Conservation (phyloP, 306 rosid species). For the Castanopsis chinensis region DNA sequence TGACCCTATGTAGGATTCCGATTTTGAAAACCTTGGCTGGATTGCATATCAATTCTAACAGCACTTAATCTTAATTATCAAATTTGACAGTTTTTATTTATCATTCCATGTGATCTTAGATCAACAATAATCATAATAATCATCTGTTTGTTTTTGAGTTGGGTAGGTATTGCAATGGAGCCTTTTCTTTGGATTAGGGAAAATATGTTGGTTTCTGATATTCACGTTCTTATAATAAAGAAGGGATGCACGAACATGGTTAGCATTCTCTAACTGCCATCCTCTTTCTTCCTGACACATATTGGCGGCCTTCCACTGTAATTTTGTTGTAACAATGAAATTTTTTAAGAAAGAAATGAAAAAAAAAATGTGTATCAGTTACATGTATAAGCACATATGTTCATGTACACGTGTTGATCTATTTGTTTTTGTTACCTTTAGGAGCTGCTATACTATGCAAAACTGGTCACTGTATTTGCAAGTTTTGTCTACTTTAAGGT, state of each 20-base stretch:
- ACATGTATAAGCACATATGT: neutral
- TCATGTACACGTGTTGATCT: neutral
- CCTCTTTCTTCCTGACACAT: neutral
- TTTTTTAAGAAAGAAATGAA: neutral
- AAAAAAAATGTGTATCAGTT: neutral
- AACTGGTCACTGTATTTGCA: no score
- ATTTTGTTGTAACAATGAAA: constrained; percentile 20
- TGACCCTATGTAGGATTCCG: no score
- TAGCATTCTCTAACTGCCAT: neutral
- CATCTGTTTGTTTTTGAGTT: constrained; percentile 11
- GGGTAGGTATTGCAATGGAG: constrained; percentile 81
- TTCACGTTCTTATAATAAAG: neutral
- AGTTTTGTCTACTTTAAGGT: no score
- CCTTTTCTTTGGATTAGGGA: constrained; percentile 76
- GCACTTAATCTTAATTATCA: neutral
- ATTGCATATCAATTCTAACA: neutral
- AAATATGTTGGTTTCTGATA: neutral
- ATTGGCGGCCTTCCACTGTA: constrained; percentile 7
- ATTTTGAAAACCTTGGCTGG: no score
- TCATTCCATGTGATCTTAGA: neutral
- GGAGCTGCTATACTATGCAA: no score
- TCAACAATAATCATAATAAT: neutral
- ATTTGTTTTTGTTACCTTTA: no score
- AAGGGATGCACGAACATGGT: constrained; percentile 4
- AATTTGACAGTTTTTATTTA: neutral